Conservation (phyloP, 192 early-diverging fungal species). For the Pilobolus umbonatus region DNA sequence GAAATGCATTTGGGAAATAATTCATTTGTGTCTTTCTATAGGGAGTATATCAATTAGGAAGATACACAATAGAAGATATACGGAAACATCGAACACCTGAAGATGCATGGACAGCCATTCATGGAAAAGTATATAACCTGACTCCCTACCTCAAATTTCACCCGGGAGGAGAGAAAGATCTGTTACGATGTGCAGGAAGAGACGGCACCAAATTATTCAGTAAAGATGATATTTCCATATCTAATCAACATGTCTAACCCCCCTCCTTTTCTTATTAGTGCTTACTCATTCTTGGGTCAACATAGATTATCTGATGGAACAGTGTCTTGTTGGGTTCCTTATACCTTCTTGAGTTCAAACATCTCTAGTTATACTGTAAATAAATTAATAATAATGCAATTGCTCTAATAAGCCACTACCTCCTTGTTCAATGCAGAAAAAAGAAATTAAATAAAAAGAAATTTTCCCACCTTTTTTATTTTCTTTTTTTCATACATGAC, state of each 20-base stretch:
- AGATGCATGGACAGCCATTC: slow-evolving; percentile 87
- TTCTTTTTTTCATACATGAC: slow-evolving; percentile 9
- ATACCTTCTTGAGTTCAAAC: no score
- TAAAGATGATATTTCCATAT: slow-evolving; percentile 30
- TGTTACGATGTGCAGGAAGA: slow-evolving; percentile 83
- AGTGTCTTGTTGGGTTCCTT: slow-evolving; percentile 69
- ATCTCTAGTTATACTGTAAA: no score
- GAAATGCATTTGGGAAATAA: not conserved
- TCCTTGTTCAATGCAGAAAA: no score
- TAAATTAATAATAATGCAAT: no score
- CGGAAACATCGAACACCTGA: slow-evolving; percentile 67
- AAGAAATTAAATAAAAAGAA: not conserved
- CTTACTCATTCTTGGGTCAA: slow-evolving; percentile 94
- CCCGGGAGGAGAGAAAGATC: slow-evolving; percentile 79
- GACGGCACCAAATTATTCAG: slow-evolving; percentile 89
- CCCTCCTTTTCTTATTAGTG: slow-evolving; percentile 28
- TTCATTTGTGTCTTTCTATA: slow-evolving; percentile 19
- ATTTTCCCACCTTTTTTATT: not conserved
- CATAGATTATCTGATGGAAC: slow-evolving; percentile 78
- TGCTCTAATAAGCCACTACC: no score
- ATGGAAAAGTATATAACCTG: slow-evolving; percentile 89
- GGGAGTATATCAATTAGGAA: slow-evolving; percentile 49
- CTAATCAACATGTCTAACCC: not conserved
- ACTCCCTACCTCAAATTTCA: slow-evolving; percentile 88
- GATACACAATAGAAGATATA: slow-evolving; percentile 72